These are phyloP conservation scores for Rachicladosporium sp. DNA, from an alignment of 2,329 filamentous ascomycete genomes.

Conservation along the genomic window DNA sequence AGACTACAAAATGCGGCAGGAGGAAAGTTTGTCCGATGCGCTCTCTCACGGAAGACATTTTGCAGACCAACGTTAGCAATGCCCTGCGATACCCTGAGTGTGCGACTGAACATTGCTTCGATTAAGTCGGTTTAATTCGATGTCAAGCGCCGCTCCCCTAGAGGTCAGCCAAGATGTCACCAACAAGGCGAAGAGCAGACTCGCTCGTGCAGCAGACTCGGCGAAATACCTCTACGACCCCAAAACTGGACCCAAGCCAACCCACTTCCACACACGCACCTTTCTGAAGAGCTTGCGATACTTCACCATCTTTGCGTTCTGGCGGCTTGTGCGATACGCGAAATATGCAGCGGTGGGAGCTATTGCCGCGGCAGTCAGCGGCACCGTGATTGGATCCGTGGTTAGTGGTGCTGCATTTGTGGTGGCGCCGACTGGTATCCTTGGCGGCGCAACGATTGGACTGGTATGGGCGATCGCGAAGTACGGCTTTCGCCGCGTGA, in stretches of 20 bases:
- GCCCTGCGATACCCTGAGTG: too few relatives aligned
- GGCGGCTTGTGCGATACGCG: slow-evolving; percentile 30
- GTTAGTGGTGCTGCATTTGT: slow-evolving; percentile 29
- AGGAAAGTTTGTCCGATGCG: too few relatives aligned
- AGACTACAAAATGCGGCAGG: too few relatives aligned
- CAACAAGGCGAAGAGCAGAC: too few relatives aligned
- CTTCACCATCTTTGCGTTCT: slow-evolving; percentile 29
- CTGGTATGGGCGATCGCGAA: slow-evolving; percentile 28
- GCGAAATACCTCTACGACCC: slow-evolving; percentile 27
- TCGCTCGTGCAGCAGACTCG: too few relatives aligned
- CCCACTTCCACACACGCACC: slow-evolving; percentile 27
- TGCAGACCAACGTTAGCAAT: too few relatives aligned
- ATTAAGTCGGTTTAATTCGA: too few relatives aligned
- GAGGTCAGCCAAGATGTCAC: too few relatives aligned
- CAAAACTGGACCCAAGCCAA: slow-evolving; percentile 17
- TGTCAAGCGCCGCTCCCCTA: too few relatives aligned
- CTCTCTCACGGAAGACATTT: too few relatives aligned
- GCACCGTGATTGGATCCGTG: slow-evolving; percentile 25
- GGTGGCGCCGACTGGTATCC: slow-evolving; percentile 30
- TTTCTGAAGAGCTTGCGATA: slow-evolving; percentile 28
- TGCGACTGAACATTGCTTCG: too few relatives aligned
- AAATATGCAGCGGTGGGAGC: slow-evolving; percentile 33
- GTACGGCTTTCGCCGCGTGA: slow-evolving; percentile 24
- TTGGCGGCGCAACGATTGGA: slow-evolving; percentile 25
- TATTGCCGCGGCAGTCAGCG: slow-evolving; percentile 27